phyloP scores from a whole-genome alignment of 208 protist genomes.

The Sergeia podlipaevii region DNA sequence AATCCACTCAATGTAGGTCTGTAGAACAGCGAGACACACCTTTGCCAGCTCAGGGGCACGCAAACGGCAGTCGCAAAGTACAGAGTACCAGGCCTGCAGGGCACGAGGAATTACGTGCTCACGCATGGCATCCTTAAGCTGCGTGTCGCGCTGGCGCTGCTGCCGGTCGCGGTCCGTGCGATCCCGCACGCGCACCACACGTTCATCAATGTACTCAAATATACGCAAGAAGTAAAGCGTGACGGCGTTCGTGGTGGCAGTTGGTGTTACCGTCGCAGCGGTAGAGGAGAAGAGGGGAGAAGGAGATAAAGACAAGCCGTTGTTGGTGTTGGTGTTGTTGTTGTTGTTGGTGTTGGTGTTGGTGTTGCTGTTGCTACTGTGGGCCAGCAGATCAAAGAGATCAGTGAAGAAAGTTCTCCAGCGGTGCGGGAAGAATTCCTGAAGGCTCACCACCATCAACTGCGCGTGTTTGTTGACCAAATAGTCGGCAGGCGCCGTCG shows the following conservation, averaged over 20 bases:
- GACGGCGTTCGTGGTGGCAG: constrained; percentile 23
- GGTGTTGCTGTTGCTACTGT: no score
- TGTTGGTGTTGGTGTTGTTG: no score
- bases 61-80: constrained; percentile 45
- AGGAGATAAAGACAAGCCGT: constrained; percentile 13
- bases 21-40: constrained; percentile 50
- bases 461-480: constrained; percentile 85
- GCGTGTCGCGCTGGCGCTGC: constrained; percentile 62
- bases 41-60: constrained; percentile 43
- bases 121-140: constrained; percentile 79
- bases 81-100: constrained; percentile 53
- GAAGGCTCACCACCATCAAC: constrained; percentile 64
- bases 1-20: constrained; percentile 83
- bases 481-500: constrained; percentile 32
- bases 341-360: no score
- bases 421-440: constrained; percentile 59
- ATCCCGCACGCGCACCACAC: constrained; percentile 62
- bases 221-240: constrained; percentile 68
- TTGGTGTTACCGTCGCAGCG: no score
- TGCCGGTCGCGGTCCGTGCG: constrained; percentile 36
- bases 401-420: constrained; percentile 67
- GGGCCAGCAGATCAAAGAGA: constrained; percentile 54
- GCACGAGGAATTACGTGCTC: constrained; percentile 50
- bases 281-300: no score
- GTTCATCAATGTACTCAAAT: constrained; percentile 87